Evolutionary conservation across 2,329 filamentous ascomycete genomes (phyloP).

Genomic region (Microdochium bolleyi): DNA sequence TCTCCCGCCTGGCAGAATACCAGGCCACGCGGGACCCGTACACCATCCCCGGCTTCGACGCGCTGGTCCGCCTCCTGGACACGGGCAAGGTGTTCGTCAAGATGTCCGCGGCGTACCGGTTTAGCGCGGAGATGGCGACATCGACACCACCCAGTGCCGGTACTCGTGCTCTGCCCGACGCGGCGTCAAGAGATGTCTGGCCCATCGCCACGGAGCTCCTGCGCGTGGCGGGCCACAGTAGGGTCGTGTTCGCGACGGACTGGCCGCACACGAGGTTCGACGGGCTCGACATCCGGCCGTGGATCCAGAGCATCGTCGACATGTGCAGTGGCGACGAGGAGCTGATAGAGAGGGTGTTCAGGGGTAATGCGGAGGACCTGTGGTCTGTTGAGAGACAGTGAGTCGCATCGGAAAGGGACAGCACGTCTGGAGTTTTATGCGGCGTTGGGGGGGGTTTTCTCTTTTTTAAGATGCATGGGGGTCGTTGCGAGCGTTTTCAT

Average conservation of each 20-base stretch:
- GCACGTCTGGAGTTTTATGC: too few relatives aligned
- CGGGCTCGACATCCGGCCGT: slow-evolving; percentile 45
- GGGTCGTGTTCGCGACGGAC: slow-evolving; percentile 51
- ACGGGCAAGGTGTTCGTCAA: slow-evolving; percentile 46
- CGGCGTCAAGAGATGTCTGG: slow-evolving; percentile 26
- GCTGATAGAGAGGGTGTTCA: slow-evolving; percentile 42
- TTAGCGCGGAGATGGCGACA: slow-evolving; percentile 29
- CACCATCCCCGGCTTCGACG: slow-evolving; percentile 37
- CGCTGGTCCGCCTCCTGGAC: slow-evolving; percentile 36
- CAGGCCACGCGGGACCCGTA: slow-evolving; percentile 27
- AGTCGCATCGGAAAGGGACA: too few relatives aligned
- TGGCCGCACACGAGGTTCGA: slow-evolving; percentile 59
- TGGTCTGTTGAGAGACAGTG: slow-evolving; percentile 13
- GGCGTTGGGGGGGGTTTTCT: too few relatives aligned
- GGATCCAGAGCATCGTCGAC: slow-evolving; percentile 42
- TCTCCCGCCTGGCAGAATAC: slow-evolving; percentile 15
- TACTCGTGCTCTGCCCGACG: not conserved
- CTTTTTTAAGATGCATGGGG: too few relatives aligned
- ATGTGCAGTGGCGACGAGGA: slow-evolving; percentile 38
- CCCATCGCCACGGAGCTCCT: slow-evolving; percentile 41
- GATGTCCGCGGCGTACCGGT: slow-evolving; percentile 49
- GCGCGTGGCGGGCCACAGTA: slow-evolving; percentile 26
- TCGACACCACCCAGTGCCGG: too few relatives aligned
- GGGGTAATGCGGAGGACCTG: slow-evolving; percentile 45
- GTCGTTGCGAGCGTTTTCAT: too few relatives aligned